Evolutionary conservation across 176 grass and related monocot genomes (phyloP).

Genomic region (Triticum dicoccoides): DNA sequence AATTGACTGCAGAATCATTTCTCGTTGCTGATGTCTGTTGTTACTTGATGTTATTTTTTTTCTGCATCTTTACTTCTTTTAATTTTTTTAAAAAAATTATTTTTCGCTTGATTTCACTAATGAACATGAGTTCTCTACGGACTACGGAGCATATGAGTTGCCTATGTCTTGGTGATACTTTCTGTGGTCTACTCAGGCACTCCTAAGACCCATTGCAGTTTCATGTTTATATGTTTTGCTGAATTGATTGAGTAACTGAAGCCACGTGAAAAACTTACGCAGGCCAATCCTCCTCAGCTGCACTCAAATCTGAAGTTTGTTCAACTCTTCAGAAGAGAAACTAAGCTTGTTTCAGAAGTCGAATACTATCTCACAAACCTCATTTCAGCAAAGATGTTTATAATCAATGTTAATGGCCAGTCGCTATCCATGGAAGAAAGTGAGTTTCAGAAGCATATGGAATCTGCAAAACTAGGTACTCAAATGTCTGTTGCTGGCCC

Average conservation of each 20-base stretch:
- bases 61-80: background rate
- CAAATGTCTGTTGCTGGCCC: conserved; percentile 42
- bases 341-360: conserved; percentile 91
- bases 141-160: background rate
- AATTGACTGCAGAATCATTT: background rate
- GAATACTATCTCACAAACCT: conserved; percentile 96
- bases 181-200: background rate
- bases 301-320: conserved; percentile 93
- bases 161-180: conserved; percentile 3
- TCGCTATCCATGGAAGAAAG: conserved; percentile 79
- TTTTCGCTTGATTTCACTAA: background rate
- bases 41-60: background rate
- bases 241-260: background rate
- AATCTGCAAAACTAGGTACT: conserved; percentile 51
- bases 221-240: background rate
- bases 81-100: background rate
- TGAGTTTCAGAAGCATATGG: conserved; percentile 77
- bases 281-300: conserved; percentile 94
- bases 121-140: background rate
- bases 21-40: background rate
- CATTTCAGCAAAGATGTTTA: conserved; percentile 85
- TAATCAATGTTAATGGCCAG: conserved; percentile 58
- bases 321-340: conserved; percentile 78
- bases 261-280: conserved; percentile 12
- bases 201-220: background rate